These are phyloP conservation scores for Camelina hispida DNA, from an alignment of 345 rosid species.

Conservation along the genomic window DNA sequence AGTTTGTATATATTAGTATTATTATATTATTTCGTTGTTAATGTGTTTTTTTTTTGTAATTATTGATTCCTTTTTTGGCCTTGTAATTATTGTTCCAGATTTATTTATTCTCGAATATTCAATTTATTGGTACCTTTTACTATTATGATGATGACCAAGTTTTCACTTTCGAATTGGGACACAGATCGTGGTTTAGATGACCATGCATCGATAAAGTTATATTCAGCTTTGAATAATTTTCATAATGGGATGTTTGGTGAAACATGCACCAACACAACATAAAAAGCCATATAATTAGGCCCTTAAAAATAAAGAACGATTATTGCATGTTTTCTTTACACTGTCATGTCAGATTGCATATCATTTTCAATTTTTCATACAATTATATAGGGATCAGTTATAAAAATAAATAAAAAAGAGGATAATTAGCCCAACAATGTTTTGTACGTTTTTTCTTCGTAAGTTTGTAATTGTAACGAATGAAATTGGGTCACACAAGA, in stretches of 20 bases:
- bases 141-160: constrained; percentile 39
- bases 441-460: background rate
- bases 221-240: constrained; percentile 32
- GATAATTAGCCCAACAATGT: constrained; percentile 24
- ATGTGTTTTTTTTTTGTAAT: background rate
- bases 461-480: background rate
- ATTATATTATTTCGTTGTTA: background rate
- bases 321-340: constrained; percentile 38
- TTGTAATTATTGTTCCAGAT: background rate
- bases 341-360: constrained; percentile 32
- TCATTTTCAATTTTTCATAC: constrained; percentile 9
- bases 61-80: background rate
- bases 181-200: constrained; percentile 30
- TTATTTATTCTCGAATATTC: background rate
- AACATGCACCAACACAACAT: constrained; percentile 42
- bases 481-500: background rate
- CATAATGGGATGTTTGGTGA: constrained; percentile 48
- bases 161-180: constrained; percentile 45
- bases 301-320: constrained; percentile 29
- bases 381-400: background rate
- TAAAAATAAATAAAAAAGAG: background rate
- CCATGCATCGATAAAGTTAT: constrained; percentile 40
- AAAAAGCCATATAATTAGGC: constrained; percentile 19
- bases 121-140: constrained; percentile 18
- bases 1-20: background rate